Evolutionary conservation across 1,284 basidiomycete species (phyloP).

Genomic region (Cryptococcus maquisensis): DNA sequence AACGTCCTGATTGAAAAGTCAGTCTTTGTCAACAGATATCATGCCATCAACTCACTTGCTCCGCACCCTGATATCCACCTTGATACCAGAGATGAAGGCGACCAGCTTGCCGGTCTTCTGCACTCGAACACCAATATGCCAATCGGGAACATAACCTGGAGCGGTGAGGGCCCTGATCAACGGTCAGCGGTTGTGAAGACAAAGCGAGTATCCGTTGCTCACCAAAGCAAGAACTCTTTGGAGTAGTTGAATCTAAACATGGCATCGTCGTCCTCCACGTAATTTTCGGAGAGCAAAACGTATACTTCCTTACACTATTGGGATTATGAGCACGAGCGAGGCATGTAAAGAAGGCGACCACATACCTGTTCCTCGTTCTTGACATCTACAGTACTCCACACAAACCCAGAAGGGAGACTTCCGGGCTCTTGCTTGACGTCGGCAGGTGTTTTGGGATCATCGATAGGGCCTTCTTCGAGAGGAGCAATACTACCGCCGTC

Average conservation of each 20-base stretch:
- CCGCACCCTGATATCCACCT: constrained; percentile 73
- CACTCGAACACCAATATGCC: constrained; percentile 95
- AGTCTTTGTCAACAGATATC: background rate
- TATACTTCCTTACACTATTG: constrained; percentile 83
- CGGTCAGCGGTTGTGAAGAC: background rate
- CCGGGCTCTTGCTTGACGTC: constrained; percentile 84
- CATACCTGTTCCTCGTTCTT: constrained; percentile 66
- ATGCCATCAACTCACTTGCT: constrained; percentile 58
- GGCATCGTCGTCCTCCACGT: constrained; percentile 95
- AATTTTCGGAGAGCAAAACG: constrained; percentile 84
- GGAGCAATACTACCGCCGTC: constrained; percentile 45
- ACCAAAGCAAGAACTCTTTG: constrained; percentile 93
- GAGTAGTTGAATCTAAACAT: constrained; percentile 95
- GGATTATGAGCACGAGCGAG: background rate
- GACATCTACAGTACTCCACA: constrained; percentile 84
- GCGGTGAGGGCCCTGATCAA: constrained; percentile 78
- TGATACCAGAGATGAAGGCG: constrained; percentile 97
- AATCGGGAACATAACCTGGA: constrained; percentile 86
- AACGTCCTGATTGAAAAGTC: constrained; percentile 56
- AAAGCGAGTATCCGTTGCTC: constrained; percentile 14
- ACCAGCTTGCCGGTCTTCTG: constrained; percentile 85
- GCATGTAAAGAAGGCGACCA: constrained; percentile 14
- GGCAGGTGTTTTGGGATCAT: constrained; percentile 69
- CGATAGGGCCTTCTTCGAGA: constrained; percentile 80
- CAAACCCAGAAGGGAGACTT: constrained; percentile 85